Conservation (phyloP, 106 monocot species). For the Dendrobium nobile region DNA sequence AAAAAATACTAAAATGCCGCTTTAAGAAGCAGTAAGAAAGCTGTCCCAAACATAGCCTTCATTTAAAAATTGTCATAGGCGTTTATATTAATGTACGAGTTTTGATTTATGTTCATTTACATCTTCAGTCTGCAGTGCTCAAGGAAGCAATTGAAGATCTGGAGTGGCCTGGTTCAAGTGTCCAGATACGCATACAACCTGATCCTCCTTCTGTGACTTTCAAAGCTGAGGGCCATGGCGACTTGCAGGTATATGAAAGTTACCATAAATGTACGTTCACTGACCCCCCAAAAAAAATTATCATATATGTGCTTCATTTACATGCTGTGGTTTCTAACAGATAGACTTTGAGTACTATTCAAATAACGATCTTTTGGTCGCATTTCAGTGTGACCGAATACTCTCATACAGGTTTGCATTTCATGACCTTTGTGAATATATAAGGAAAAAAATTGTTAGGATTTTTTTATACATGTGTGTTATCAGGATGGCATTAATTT, state of each 20-base stretch:
- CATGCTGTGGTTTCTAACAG: slow-evolving; percentile 27
- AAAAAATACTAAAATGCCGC: too few species aligned
- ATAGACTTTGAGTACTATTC: slow-evolving; percentile 81
- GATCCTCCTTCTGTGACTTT: slow-evolving; percentile 81
- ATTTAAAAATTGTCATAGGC: not conserved
- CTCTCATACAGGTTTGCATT: slow-evolving; percentile 59
- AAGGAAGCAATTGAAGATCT: slow-evolving; percentile 98
- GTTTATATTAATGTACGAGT: not conserved
- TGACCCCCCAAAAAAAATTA: not conserved
- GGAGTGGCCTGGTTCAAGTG: slow-evolving; percentile 90
- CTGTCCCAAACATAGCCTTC: not conserved
- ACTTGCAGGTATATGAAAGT: slow-evolving; percentile 55
- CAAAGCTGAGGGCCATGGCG: slow-evolving; percentile 91
- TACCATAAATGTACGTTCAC: not conserved
- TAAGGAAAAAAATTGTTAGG: too few species aligned
- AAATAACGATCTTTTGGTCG: slow-evolving; percentile 72
- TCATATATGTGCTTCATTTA: not conserved
- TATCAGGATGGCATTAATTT: too few species aligned
- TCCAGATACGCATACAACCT: slow-evolving; percentile 72
- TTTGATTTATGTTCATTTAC: not conserved
- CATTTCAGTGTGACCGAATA: slow-evolving; percentile 72
- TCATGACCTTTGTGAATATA: not conserved
- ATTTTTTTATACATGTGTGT: too few species aligned
- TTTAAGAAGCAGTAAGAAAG: too few species aligned
- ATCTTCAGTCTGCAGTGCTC: slow-evolving; percentile 60